These are phyloP conservation scores for Podila horticola DNA, from an alignment of 192 early-diverging fungal genomes.

Conservation along the genomic window DNA sequence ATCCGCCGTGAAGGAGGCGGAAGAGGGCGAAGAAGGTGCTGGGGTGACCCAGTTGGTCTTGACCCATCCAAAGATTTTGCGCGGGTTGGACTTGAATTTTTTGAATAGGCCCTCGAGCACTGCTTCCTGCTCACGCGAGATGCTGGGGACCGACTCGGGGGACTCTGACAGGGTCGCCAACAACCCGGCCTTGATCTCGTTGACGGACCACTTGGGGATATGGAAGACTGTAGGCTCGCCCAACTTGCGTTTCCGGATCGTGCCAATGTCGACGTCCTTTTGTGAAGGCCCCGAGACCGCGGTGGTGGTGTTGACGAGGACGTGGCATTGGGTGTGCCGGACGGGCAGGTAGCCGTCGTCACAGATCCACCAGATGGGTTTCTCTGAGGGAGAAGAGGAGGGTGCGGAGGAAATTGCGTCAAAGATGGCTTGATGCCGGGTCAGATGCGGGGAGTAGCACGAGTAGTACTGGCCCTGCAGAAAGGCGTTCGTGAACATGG, in stretches of 20 bases:
- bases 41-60: constrained; percentile 24
- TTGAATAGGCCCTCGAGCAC: constrained; percentile 9
- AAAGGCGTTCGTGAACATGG: constrained; percentile 51
- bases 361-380: constrained; percentile 42
- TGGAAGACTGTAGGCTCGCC: constrained; percentile 19
- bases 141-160: background rate
- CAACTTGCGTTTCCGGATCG: constrained; percentile 29
- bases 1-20: background rate
- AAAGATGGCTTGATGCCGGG: constrained; percentile 17
- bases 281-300: background rate
- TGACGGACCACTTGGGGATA: constrained; percentile 36
- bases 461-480: constrained; percentile 22
- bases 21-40: background rate
- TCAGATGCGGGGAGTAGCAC: constrained; percentile 35
- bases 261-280: constrained; percentile 7
- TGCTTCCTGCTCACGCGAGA: constrained; percentile 16
- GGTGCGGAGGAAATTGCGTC: constrained; percentile 11
- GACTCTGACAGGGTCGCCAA: constrained; percentile 14
- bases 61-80: constrained; percentile 32
- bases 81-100: constrained; percentile 33
- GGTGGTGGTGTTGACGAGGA: constrained; percentile 14
- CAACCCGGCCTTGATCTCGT: constrained; percentile 30
- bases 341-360: constrained; percentile 43
- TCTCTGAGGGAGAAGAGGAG: background rate
- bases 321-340: constrained; percentile 18